These are phyloP conservation scores for Stemphylium beticola DNA, from an alignment of 2,329 filamentous ascomycete genomes.

Conservation along the genomic window DNA sequence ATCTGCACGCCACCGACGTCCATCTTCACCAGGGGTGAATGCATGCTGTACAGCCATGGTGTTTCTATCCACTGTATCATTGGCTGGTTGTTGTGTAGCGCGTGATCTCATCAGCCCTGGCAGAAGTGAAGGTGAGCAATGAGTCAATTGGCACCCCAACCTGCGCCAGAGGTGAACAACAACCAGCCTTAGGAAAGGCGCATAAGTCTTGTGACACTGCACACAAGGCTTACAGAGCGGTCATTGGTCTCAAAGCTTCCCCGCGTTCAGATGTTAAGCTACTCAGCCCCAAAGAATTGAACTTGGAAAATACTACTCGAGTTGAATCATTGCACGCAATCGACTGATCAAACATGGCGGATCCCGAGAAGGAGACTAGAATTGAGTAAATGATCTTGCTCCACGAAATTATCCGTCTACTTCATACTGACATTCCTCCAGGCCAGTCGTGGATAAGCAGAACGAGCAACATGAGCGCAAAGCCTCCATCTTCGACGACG, in stretches of 20 bases:
- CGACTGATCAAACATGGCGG: constrained; percentile 6
- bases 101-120: not conserved
- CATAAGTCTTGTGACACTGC: not conserved
- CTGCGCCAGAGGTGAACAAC: not conserved
- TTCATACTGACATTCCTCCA: constrained; percentile 11
- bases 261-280: not conserved
- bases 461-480: constrained; percentile 26
- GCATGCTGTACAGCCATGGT: not conserved
- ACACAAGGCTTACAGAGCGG: not conserved
- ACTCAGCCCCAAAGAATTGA: not conserved
- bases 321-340: not conserved
- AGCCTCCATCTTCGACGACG: constrained; percentile 31
- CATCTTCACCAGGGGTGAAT: not conserved
- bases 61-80: not conserved
- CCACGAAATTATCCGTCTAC: not conserved
- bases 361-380: constrained; percentile 26
- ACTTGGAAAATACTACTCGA: not conserved
- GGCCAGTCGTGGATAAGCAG: constrained; percentile 21
- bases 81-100: not conserved
- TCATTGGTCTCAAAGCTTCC: not conserved
- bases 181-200: not conserved
- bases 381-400: constrained; percentile 19
- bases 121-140: not conserved
- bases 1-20: constrained; percentile 6
- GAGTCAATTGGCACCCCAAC: not conserved